These are phyloP conservation scores for Penicillium arizonense DNA, from an alignment of 495 filamentous ascomycete species.

Conservation along the genomic window DNA sequence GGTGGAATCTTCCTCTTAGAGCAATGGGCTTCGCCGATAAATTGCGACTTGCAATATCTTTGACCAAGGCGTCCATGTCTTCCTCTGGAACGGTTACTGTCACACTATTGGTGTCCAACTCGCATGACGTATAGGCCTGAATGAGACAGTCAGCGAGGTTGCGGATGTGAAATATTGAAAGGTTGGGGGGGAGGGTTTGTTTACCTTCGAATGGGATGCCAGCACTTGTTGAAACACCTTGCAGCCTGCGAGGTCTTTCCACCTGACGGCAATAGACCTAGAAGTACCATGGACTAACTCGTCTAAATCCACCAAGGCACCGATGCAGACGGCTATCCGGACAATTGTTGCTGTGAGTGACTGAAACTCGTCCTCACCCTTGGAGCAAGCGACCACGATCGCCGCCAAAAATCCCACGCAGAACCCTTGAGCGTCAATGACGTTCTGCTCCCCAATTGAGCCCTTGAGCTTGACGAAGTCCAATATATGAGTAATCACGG, in stretches of 20 bases:
- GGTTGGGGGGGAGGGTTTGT: background rate
- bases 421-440: background rate
- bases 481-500: background rate
- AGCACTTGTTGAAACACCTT: background rate
- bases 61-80: background rate
- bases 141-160: background rate
- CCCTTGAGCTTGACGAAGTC: background rate
- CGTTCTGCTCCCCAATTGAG: background rate
- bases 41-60: background rate
- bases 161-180: no score
- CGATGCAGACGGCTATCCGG: background rate
- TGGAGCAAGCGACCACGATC: background rate
- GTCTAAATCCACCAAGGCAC: background rate
- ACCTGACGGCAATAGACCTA: background rate
- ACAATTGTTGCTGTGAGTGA: background rate
- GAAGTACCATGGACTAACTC: background rate
- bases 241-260: background rate
- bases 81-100: background rate
- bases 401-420: constrained; percentile 1
- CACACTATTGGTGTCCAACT: background rate
- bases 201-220: background rate
- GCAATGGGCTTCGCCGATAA: background rate
- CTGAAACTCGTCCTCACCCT: background rate
- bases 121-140: background rate
- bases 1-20: background rate